Evolutionary conservation across 768 basidiomycete species (phyloP), one percentile per base, ranked within the genome.

Genomic region (Lentinula boryana): DNA sequence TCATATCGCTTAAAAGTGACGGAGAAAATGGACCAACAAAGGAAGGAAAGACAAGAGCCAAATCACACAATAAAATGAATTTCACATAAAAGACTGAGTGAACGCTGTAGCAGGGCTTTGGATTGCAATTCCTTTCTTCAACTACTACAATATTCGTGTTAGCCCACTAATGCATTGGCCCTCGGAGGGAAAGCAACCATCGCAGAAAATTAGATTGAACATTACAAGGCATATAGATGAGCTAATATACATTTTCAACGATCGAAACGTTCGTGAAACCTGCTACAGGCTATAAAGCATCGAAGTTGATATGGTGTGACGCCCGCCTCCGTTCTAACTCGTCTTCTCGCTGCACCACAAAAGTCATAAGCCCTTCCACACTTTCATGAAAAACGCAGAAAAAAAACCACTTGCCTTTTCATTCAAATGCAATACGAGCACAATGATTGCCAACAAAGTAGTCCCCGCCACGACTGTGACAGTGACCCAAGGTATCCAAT

Each of bases 401-500:
- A 10, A 61, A 31, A 31, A 35, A 9, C 49, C 49, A 33, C 51
- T 52, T 36, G 91, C 93, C 87, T 96, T 96, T 71, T 99, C 97
- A 66, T 87, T 93, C 67, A 94, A 69, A 78, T 96, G 94, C 69
- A 99, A 70, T 49, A 92, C 84, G 38, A 95, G 80, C 43, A 96
- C 93, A 56, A 96, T 91, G 8, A 86, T 75, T 1, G 89, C 93
- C 48, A 99, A 74, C 48, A 93, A 67, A 9, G 83, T 68, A 55
- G 88, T 92, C 12, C 88, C 84, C 3, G 81, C 84, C 7, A 96
- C 75, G 0, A 96, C 88, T 0, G 91, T 92, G 43, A 93, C 74
- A n/a, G 90, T 95, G 13, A 99, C 97, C 92, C 89, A 95, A 1
- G 94, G 93, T 63, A 98, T 94, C 95, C 95, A 99, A 68, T 93